phyloP scores from a whole-genome alignment of 352 stramenopile genomes.

The Pythium insidiosum region DNA sequence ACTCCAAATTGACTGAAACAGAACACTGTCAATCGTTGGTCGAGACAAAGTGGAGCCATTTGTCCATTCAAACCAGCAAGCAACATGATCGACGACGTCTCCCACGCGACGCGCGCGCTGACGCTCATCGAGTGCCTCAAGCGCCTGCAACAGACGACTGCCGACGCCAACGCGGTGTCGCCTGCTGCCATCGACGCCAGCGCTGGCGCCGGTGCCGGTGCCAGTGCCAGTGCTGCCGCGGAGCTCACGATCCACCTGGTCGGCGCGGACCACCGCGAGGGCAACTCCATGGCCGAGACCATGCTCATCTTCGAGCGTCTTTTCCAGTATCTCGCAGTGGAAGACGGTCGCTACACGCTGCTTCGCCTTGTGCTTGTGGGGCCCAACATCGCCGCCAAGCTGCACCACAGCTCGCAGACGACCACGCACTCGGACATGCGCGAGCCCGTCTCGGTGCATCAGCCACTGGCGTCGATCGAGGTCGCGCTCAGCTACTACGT shows the following conservation, averaged over 20 bases:
- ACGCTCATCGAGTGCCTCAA: slow-evolving; percentile 30
- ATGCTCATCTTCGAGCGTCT: slow-evolving; percentile 47
- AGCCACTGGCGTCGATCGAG: slow-evolving; percentile 19
- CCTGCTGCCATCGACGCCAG: not conserved
- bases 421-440: slow-evolving; percentile 3
- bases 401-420: slow-evolving; percentile 33
- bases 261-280: slow-evolving; percentile 71
- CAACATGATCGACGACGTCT: not conserved
- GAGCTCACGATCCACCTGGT: slow-evolving; percentile 58
- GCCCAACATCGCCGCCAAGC: slow-evolving; percentile 50
- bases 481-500: slow-evolving; percentile 66
- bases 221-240: not conserved
- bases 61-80: not conserved
- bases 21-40: too few relatives aligned
- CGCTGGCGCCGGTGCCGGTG: not conserved
- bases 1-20: too few relatives aligned
- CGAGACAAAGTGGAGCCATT: too few relatives aligned
- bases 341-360: slow-evolving; percentile 19
- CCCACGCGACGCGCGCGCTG: slow-evolving; percentile 7
- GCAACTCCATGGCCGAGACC: slow-evolving; percentile 49
- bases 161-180: not conserved
- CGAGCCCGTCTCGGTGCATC: not conserved
- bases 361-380: slow-evolving; percentile 65
- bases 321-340: slow-evolving; percentile 22
- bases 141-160: slow-evolving; percentile 21